Percentiles rank a stretch among this genome's conserved stretches.
Evolutionary conservation across 768 basidiomycete genomes (phyloP).

Genomic region (Amyloporia xantha): DNA sequence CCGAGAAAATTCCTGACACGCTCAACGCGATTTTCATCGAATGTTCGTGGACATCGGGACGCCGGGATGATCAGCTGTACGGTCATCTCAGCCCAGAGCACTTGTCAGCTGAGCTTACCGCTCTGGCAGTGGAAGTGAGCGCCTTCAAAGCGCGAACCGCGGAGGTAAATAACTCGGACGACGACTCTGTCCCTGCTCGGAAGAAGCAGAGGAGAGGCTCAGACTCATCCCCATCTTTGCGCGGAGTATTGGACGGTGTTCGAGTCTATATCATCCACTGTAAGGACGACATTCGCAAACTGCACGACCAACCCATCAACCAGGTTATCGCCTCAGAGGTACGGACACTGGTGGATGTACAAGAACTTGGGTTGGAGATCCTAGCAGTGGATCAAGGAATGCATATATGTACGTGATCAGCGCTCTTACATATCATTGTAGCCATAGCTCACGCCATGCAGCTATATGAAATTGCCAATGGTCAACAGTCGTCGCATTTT

Average conservation of each 20-base stretch:
- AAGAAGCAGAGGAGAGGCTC: constrained; percentile 34
- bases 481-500: too few relatives aligned
- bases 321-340: constrained; percentile 74
- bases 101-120: constrained; percentile 65
- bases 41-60: constrained; percentile 79
- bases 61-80: constrained; percentile 61
- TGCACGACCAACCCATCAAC: constrained; percentile 44
- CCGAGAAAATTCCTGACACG: constrained; percentile 60
- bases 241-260: constrained; percentile 50
- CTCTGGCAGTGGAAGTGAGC: constrained; percentile 64
- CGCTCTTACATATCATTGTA: neutral
- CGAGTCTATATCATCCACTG: constrained; percentile 81
- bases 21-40: constrained; percentile 89
- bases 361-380: constrained; percentile 65
- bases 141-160: constrained; percentile 29
- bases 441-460: neutral
- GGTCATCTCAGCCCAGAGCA: constrained; percentile 86
- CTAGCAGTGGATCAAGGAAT: constrained; percentile 74
- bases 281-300: constrained; percentile 63
- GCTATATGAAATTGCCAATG: too few relatives aligned
- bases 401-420: constrained; percentile 50
- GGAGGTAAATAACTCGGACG: neutral
- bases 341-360: constrained; percentile 48
- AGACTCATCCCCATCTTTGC: constrained; percentile 33
- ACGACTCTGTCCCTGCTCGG: constrained; percentile 16